Conservation (phyloP, 2,329 filamentous ascomycete genomes). For the Gaeumannomyces sp. region DNA sequence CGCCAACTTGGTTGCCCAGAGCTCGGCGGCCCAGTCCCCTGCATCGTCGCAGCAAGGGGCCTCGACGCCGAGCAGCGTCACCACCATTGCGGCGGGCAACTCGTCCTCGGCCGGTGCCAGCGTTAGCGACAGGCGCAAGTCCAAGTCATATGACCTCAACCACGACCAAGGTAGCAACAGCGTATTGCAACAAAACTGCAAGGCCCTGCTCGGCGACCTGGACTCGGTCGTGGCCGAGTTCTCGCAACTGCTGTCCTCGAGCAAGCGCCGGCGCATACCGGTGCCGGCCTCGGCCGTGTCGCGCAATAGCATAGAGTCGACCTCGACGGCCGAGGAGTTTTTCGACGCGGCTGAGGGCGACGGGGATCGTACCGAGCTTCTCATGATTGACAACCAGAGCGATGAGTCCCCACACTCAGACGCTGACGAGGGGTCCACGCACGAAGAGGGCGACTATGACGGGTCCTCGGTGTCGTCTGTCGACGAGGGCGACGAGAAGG, state of each 20-base stretch:
- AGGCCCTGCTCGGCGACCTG: slow-evolving; percentile 75
- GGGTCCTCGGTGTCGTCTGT: slow-evolving; percentile 54
- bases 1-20: slow-evolving; percentile 35
- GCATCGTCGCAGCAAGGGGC: slow-evolving; percentile 35
- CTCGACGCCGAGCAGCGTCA: slow-evolving; percentile 31
- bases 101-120: slow-evolving; percentile 6
- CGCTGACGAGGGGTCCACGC: slow-evolving; percentile 23
- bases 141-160: slow-evolving; percentile 28
- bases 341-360: slow-evolving; percentile 83
- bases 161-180: slow-evolving; percentile 51
- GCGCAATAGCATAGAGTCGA: slow-evolving; percentile 71
- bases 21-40: slow-evolving; percentile 28
- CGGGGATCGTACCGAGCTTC: slow-evolving; percentile 55
- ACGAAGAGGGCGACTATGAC: slow-evolving; percentile 57
- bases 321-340: slow-evolving; percentile 76
- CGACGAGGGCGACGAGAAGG: slow-evolving; percentile 48
- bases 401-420: slow-evolving; percentile 40
- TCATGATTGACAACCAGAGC: slow-evolving; percentile 68
- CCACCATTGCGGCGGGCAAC: slow-evolving; percentile 25
- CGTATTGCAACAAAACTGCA: slow-evolving; percentile 69
- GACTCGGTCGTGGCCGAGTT: slow-evolving; percentile 82
- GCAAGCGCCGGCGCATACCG: slow-evolving; percentile 66
- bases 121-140: slow-evolving; percentile 19
- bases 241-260: slow-evolving; percentile 66
- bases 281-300: slow-evolving; percentile 37